Conservation (phyloP, 2,329 filamentous ascomycete species). For the Ilyonectria sp. region DNA sequence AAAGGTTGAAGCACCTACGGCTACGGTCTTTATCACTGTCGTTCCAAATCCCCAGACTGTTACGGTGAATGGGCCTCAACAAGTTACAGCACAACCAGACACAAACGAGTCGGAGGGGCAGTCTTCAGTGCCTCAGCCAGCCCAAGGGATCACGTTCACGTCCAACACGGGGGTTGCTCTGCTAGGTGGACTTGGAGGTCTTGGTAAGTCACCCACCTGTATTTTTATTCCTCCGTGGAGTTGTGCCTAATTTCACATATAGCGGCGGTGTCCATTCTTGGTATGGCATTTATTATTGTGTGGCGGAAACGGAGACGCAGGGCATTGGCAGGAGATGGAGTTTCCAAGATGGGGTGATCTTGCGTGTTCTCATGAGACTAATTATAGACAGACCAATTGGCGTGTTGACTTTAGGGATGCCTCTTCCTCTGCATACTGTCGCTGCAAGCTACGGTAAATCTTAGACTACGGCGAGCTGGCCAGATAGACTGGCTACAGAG, state of each 20-base stretch:
- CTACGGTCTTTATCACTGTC: slow-evolving; percentile 7
- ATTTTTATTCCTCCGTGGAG: not conserved
- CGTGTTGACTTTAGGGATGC: too few species aligned
- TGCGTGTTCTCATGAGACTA: too few species aligned
- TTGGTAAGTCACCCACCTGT: slow-evolving; percentile 1
- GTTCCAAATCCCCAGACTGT: not conserved
- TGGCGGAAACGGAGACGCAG: slow-evolving; percentile 11
- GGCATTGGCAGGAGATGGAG: not conserved
- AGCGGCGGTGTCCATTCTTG: not conserved
- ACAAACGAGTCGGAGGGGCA: not conserved
- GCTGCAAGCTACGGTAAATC: too few species aligned
- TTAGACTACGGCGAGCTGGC: too few species aligned
- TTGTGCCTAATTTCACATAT: not conserved
- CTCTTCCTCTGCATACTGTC: too few species aligned
- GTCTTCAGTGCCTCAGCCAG: not conserved
- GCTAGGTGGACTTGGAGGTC: slow-evolving; percentile 3
- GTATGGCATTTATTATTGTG: slow-evolving; percentile 7
- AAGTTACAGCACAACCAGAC: not conserved
- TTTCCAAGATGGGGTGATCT: not conserved
- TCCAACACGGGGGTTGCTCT: not conserved
- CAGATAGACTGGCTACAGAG: too few species aligned
- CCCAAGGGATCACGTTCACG: not conserved
- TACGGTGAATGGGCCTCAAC: not conserved
- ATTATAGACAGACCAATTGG: too few species aligned
- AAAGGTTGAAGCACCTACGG: not conserved